A percentile compares a stretch with the other conserved stretches of the same genome.
phyloP scores from a whole-genome alignment of 306 rosid species.

The Cicer yamashitae region DNA sequence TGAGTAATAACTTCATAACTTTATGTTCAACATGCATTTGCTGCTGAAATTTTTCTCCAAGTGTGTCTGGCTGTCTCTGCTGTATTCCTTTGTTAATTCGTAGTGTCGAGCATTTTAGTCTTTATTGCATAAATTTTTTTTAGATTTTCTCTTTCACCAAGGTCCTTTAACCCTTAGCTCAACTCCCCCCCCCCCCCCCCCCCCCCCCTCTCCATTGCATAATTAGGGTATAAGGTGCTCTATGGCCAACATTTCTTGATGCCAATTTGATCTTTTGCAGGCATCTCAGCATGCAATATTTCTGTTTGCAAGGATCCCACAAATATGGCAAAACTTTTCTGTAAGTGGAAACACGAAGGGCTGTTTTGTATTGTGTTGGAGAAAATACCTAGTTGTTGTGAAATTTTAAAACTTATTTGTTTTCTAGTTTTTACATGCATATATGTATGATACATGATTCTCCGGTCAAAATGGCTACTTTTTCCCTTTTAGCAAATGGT shows the following conservation, averaged over 20 bases:
- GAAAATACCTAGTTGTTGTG: constrained; percentile 13
- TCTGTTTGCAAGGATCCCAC: constrained; percentile 93
- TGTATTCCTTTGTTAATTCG: constrained; percentile 7
- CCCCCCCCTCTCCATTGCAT: not conserved
- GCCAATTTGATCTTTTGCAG: constrained; percentile 59
- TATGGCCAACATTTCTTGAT: constrained; percentile 41
- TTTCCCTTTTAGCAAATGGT: constrained; percentile 19
- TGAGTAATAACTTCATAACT: constrained; percentile 57
- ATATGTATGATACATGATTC: constrained; percentile 19
- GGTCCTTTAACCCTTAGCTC: too few species aligned
- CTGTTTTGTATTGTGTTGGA: constrained; percentile 39
- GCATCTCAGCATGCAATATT: constrained; percentile 93
- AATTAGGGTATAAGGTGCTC: constrained; percentile 17
- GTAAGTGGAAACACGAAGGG: constrained; percentile 62
- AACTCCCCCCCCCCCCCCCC: too few species aligned
- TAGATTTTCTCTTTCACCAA: too few species aligned
- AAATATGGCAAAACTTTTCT: constrained; percentile 90
- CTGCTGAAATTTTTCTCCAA: constrained; percentile 22
- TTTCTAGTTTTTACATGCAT: constrained; percentile 25
- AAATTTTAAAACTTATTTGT: constrained; percentile 20
- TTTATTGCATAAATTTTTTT: constrained; percentile 1
- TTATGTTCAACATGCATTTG: constrained; percentile 19
- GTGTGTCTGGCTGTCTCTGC: not conserved
- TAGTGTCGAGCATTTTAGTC: constrained; percentile 13
- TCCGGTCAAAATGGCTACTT: constrained; percentile 5